Evolutionary conservation across 2,329 filamentous ascomycete genomes (phyloP).

Genomic region (Pseudocercospora musae): DNA sequence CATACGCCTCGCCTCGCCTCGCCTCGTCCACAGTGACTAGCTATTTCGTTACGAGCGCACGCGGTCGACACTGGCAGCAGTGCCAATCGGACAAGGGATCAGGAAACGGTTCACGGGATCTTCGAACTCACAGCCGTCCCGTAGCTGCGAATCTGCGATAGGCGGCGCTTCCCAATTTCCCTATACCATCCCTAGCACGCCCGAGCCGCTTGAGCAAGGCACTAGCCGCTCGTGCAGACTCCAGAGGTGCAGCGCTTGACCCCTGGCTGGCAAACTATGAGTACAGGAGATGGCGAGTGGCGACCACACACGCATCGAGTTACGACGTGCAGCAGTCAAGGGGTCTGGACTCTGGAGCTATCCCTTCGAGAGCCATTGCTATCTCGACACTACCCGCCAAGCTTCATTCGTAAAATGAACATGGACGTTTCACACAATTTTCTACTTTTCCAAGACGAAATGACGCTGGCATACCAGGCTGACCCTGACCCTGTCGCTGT

Average conservation of each 20-base stretch:
- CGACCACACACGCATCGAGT: neutral
- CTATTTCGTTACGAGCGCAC: slow-evolving; percentile 3
- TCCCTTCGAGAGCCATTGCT: neutral
- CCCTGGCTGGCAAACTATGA: neutral
- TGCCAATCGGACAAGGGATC: slow-evolving; percentile 12
- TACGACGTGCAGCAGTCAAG: neutral
- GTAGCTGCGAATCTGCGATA: slow-evolving; percentile 4
- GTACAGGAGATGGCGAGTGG: too few species aligned
- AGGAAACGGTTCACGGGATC: slow-evolving; percentile 5
- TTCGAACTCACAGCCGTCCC: slow-evolving; percentile 3
- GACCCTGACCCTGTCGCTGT: neutral
- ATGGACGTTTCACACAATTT: neutral
- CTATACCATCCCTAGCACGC: neutral
- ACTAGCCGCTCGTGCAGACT: neutral
- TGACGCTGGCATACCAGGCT: neutral
- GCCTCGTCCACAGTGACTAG: neutral
- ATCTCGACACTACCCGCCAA: neutral
- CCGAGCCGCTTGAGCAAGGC: too few species aligned
- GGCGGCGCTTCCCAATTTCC: neutral
- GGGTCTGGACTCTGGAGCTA: neutral
- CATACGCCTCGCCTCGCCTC: neutral
- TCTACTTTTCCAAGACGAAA: neutral
- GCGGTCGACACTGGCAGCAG: neutral
- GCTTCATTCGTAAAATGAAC: neutral
- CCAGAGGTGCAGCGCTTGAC: neutral